A percentile compares a stretch with the other conserved stretches of the same genome.
These are phyloP conservation scores for Curvularia sp. DNA, from an alignment of 2,329 filamentous ascomycete genomes.

Conservation along the genomic window DNA sequence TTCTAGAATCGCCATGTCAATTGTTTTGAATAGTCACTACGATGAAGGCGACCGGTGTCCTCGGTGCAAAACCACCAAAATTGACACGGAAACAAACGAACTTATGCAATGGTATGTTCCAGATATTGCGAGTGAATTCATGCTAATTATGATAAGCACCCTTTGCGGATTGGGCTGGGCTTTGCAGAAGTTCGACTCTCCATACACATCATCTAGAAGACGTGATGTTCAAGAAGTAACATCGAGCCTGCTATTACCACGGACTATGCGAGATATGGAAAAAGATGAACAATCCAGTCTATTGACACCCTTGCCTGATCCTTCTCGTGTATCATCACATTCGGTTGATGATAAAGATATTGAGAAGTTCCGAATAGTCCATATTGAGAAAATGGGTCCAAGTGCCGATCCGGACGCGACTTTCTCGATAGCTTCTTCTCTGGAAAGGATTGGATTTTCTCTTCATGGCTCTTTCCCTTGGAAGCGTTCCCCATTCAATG, in stretches of 20 bases:
- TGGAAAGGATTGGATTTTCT: not conserved
- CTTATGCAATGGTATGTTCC: not conserved
- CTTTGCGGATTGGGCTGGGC: not conserved
- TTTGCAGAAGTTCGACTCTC: not conserved
- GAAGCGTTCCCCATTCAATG: not conserved
- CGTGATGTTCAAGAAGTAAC: not conserved
- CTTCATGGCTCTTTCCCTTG: not conserved
- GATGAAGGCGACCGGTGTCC: not conserved
- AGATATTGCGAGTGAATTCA: not conserved
- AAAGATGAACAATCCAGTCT: not conserved
- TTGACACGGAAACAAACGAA: not conserved
- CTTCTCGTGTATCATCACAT: not conserved
- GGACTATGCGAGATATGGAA: not conserved
- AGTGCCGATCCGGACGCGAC: not conserved
- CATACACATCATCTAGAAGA: not conserved
- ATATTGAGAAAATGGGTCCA: not conserved
- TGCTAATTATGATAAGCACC: not conserved
- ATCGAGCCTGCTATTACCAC: not conserved
- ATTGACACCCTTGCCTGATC: not conserved
- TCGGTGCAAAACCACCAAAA: not conserved
- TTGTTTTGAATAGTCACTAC: not conserved
- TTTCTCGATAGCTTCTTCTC: not conserved
- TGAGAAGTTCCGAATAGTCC: not conserved
- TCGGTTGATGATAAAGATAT: not conserved
- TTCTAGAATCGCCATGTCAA: not conserved